Evolutionary conservation across 371 early-diverging fungal genomes (phyloP), one percentile per base, ranked within the genome.

Genomic region (Mucor irregularis): DNA sequence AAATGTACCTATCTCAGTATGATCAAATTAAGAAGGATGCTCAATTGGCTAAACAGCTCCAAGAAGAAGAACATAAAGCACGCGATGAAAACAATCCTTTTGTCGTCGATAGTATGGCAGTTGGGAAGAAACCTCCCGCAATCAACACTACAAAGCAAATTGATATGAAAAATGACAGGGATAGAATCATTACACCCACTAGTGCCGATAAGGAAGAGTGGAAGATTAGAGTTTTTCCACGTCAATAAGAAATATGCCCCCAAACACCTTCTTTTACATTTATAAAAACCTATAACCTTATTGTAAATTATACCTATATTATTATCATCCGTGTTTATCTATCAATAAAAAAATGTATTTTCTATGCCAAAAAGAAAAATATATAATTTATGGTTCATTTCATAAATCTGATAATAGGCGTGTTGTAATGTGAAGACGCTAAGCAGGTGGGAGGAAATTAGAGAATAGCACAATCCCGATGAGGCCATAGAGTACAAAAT

Each of bases 391-490:
- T n/a, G n/a, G n/a, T n/a, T n/a, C n/a, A n/a, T n/a, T n/a, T n/a
- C n/a, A n/a, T n/a, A n/a, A n/a, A n/a, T n/a, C n/a, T n/a, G n/a
- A n/a, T n/a, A n/a, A n/a, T n/a, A n/a, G n/a, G n/a, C n/a, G n/a
- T n/a, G n/a, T n/a, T n/a, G n/a, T n/a, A n/a, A n/a, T n/a, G n/a
- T n/a, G n/a, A n/a, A n/a, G n/a, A 6, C 6, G 9, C 66, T 77
- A 94, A 9, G 94, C 94, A 0, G 94, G 94, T 8, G 94, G 94
- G 52, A 88, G 79, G 64, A 93, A 94, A 48, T 78, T 84, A 34
- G 89, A 79, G 81, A 91, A 94, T 22, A 94, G 73, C 8, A 93
- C 75, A 26, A 85, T 73, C 3, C 91, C 90, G 29, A 84, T 62
- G 5, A 83, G 47, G 0, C 88, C 86, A 70, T 94, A 93, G 42